Conservation (phyloP, 1,284 basidiomycete genomes). For the Phellopilus nigrolimitatus region DNA sequence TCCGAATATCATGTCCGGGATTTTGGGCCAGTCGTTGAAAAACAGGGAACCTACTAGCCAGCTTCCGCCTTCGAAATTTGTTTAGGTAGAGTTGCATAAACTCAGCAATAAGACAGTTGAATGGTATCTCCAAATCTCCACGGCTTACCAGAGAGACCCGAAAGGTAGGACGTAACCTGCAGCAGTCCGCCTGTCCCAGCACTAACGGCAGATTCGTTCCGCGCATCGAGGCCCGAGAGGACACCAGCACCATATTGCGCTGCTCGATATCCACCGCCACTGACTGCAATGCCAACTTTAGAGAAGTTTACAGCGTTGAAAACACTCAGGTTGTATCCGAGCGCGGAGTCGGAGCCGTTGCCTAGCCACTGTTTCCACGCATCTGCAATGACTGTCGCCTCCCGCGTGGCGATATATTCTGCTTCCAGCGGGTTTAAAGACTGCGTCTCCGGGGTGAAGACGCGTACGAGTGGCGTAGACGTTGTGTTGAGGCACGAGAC, state of each 20-base stretch:
- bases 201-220: slow-evolving; percentile 49
- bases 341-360: slow-evolving; percentile 40
- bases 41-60: slow-evolving; percentile 57
- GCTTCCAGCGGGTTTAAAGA: slow-evolving; percentile 44
- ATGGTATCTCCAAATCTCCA: not conserved
- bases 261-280: slow-evolving; percentile 56
- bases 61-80: slow-evolving; percentile 52
- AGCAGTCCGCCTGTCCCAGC: slow-evolving; percentile 62
- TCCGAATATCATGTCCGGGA: slow-evolving; percentile 50
- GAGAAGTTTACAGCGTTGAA: slow-evolving; percentile 40
- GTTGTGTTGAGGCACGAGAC: slow-evolving; percentile 11
- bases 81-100: not conserved
- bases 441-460: slow-evolving; percentile 48
- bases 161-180: slow-evolving; percentile 58
- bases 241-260: slow-evolving; percentile 57
- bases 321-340: slow-evolving; percentile 46
- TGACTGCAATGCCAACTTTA: slow-evolving; percentile 51
- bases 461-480: slow-evolving; percentile 41
- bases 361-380: slow-evolving; percentile 61
- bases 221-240: slow-evolving; percentile 52
- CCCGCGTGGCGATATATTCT: slow-evolving; percentile 42
- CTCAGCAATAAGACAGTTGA: not conserved
- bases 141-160: slow-evolving; percentile 52
- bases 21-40: slow-evolving; percentile 54
- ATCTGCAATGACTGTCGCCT: slow-evolving; percentile 35